Conservation (phyloP, 2,329 filamentous ascomycete genomes). For the Aspergillus bombycis region DNA sequence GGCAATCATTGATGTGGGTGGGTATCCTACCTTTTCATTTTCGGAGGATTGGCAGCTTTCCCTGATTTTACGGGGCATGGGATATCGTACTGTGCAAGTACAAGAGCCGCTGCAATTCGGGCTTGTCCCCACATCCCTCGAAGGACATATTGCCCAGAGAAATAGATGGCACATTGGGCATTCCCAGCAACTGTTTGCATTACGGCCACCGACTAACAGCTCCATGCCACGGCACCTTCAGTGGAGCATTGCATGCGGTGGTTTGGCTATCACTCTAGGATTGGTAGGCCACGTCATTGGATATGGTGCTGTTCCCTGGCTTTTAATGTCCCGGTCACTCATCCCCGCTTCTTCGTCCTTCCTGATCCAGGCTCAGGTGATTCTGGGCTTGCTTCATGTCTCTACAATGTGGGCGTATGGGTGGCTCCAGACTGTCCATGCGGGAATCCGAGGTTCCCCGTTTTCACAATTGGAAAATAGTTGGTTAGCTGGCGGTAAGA, state of each 20-base stretch:
- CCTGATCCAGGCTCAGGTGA: neutral
- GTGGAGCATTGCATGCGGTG: neutral
- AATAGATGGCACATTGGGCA: conserved; percentile 35
- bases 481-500: conserved; percentile 3
- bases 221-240: neutral
- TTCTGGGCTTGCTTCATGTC: neutral
- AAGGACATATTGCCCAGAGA: conserved; percentile 38
- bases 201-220: neutral
- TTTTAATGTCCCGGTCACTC: neutral
- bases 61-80: conserved; percentile 33
- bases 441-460: neutral
- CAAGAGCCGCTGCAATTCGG: conserved; percentile 39
- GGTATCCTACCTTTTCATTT: conserved; percentile 39
- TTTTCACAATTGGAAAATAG: conserved; percentile 1
- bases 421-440: neutral
- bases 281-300: neutral
- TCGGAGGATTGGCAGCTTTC: conserved; percentile 41
- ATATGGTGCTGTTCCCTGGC: neutral
- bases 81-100: conserved; percentile 33
- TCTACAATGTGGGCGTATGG: neutral
- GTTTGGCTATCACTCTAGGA: neutral
- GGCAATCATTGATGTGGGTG: conserved; percentile 33
- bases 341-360: neutral
- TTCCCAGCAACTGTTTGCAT: neutral
- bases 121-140: conserved; percentile 37